Base-by-base conservation (phyloP, 2,329 filamentous ascomycete genomes). In the Phoma sp. region DNA sequence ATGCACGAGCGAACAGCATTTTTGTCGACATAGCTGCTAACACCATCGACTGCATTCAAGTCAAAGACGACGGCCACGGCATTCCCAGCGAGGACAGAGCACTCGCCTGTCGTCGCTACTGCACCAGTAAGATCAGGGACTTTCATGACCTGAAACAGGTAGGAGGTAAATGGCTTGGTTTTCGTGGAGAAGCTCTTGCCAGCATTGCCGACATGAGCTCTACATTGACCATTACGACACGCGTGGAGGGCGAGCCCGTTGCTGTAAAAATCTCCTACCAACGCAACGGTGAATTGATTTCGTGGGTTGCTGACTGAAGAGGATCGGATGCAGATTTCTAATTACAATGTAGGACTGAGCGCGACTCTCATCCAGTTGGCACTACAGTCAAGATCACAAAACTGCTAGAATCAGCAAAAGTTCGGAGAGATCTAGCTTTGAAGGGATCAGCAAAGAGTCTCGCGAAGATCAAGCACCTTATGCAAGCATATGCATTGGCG, bases 161-260 rank as follows among this genome's bases (percentile, higher is more conserved):
- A 18, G 85, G 83, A 7, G 81, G 83, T 1, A 78, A 76, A 38
- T 87, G 82, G 29, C 80, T 93, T n/a, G 90, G 90, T 2, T 93
- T 93, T 66, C 83, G 90, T 32, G 90, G 90, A 18, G 85, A 91
- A 66, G 89, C 89, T 13, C 76, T 93, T 55, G 87, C 89, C 35
- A 86, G 85, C 69, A 80, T 82, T 54, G 87, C 84, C 55, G 79
- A 82, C 37, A 68, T 90, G 52, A 85, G 84, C 33, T 78, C 80
- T 3, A 75, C 69, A 2, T 55, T 92, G 38, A 77, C 75, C 7
- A 76, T 92, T 45, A 88, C 80, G 11, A 92, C 89, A 3, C 83
- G 84, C 57, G 84, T 85, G 2, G 77, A 82, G 29, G 79, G 80
- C 2, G 88, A 91, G 57, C 71, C 80, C 1, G 79, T 88, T 6